Base-by-base conservation (phyloP, 768 basidiomycete species). In the Pisolithus marmoratus region DNA sequence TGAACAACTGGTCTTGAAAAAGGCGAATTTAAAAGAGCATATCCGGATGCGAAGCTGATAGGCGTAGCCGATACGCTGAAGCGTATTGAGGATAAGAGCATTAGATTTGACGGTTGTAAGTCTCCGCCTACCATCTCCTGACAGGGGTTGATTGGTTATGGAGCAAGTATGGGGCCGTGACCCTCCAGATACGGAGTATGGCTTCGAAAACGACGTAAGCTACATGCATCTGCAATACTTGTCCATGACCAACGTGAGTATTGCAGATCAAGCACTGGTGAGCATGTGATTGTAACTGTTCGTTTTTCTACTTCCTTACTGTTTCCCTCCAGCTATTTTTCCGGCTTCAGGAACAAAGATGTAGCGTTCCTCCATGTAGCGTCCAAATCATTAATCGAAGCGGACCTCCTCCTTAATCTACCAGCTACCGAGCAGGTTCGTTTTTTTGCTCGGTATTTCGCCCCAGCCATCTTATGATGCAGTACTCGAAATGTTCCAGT, bases 361-460 rank as follows among this genome's bases (percentile, higher is more conserved):
- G 80, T 94, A 14, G 88, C 90, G 0, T 92, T 90, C 68, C 78
- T 86, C 53, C 92, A 95, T 61, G 68, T 72, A 12, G 72, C 79
- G 1, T 85, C 83, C 14, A 87, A 82, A 63, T 80, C 84, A 0
- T 70, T 94, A 42, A 78, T 94, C 43, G 75, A 86, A 64, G 93
- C 89, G 2, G 93, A 96, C 65, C 71, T 94, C 41, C 65, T 94
- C 3, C 80, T 91, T 72, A 94, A 94, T 70, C 72, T 94, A 12
- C 90, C 91, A 1, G 72, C 80, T 4, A 83, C 65, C 2, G 91
- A 94, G 67, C 90, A 93, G 70, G 83, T 82, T 27, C 47, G 64
- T 48, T 2, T 11, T 27, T n/a, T 19, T 17, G 42, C 49, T 38
- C 42, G 31, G n/a, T 45, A 29, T 24, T 36, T 4, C 45, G 26